A percentile compares a stretch with the other conserved stretches of the same genome.
phyloP scores from a whole-genome alignment of 768 basidiomycete species.

The Dioszegia hungarica region DNA sequence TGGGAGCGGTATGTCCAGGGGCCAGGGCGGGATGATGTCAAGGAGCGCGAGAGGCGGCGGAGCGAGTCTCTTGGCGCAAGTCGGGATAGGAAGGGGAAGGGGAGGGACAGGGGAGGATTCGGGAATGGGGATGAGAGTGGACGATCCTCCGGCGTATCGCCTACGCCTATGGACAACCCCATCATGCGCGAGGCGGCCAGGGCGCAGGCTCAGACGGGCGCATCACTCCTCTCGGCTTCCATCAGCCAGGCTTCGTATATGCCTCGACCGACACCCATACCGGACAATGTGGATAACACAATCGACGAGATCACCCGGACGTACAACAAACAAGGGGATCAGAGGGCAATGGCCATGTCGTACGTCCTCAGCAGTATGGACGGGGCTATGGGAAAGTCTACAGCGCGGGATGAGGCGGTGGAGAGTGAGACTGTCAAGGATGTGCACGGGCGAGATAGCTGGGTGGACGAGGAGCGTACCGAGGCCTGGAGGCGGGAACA shows the following conservation, averaged over 20 bases:
- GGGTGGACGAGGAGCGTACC: constrained; percentile 32
- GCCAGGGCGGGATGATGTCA: constrained; percentile 7
- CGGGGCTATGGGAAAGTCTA: constrained; percentile 12
- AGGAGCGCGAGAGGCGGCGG: constrained; percentile 6
- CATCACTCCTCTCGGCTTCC: constrained; percentile 35
- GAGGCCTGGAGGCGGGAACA: constrained; percentile 6
- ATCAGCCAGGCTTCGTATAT: constrained; percentile 29
- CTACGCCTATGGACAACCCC: constrained; percentile 15
- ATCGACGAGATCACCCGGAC: constrained; percentile 14
- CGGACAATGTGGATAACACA: constrained; percentile 17
- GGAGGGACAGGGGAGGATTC: not conserved
- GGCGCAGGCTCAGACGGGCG: constrained; percentile 10
- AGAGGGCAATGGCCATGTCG: constrained; percentile 29
- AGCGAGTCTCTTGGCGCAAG: not conserved
- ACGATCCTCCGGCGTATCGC: not conserved
- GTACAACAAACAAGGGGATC: constrained; percentile 22
- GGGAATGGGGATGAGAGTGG: not conserved
- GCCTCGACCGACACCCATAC: constrained; percentile 10
- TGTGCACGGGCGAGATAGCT: constrained; percentile 33
- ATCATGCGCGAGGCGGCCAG: constrained; percentile 13
- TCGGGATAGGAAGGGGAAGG: not conserved
- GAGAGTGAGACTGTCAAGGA: not conserved
- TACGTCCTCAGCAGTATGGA: constrained; percentile 26
- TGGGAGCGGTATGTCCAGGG: constrained; percentile 35
- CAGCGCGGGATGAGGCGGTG: not conserved